Evolutionary conservation across 257 asterid genomes (phyloP).

Genomic region (Przewalskia tangutica): DNA sequence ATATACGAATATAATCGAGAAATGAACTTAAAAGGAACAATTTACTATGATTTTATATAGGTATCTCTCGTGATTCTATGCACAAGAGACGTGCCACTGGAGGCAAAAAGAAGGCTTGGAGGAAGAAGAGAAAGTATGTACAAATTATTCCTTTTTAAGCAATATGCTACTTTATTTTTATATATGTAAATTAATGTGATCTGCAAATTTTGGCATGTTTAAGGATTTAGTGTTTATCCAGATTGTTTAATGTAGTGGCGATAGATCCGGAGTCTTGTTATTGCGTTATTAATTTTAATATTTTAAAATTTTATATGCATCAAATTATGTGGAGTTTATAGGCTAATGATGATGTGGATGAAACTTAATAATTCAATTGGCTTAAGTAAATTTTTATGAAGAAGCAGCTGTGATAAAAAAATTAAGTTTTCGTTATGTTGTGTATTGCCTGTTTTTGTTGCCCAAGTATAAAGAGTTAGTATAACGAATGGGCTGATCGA

Average conservation of each 20-base stretch:
- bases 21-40: neutral
- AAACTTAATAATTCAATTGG: neutral
- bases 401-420: neutral
- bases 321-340: neutral
- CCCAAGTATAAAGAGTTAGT: neutral
- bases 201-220: neutral
- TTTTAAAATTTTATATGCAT: neutral
- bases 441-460: neutral
- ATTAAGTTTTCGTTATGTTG: no score
- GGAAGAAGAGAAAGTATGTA: constrained; percentile 47
- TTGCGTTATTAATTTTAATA: neutral
- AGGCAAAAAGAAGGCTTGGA: constrained; percentile 47
- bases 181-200: neutral
- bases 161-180: neutral
- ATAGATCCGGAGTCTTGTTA: neutral
- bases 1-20: neutral
- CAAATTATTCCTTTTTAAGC: neutral
- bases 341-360: neutral
- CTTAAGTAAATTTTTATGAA: neutral
- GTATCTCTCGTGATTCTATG: constrained; percentile 51
- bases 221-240: neutral
- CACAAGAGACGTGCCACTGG: constrained; percentile 53
- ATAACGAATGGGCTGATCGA: neutral
- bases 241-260: neutral
- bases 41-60: neutral